phyloP scores from a whole-genome alignment of 129 eudicot genomes.

The Saposhnikovia divaricata region DNA sequence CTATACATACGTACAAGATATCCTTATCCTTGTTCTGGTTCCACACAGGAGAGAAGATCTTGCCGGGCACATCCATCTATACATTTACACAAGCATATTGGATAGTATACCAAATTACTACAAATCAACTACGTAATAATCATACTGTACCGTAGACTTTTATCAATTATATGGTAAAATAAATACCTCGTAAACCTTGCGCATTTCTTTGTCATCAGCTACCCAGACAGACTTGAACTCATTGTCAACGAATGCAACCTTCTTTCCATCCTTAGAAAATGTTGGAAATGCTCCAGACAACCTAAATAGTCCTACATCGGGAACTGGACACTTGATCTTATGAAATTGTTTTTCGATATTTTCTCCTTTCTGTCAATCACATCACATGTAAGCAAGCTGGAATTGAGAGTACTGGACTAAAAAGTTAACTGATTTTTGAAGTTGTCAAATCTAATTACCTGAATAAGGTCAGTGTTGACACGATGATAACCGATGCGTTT shows the following conservation, averaged over 20 bases:
- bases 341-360: not conserved
- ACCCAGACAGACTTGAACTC: constrained; percentile 6
- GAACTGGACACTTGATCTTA: constrained; percentile 2
- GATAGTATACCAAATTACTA: not conserved
- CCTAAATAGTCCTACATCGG: constrained; percentile 7
- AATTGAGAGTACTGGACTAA: not conserved
- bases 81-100: not conserved
- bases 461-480: constrained; percentile 3
- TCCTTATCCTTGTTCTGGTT: constrained; percentile 1
- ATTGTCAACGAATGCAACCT: constrained; percentile 4
- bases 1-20: not conserved
- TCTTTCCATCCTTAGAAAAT: not conserved
- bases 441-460: not conserved
- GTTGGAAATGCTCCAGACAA: not conserved
- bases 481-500: constrained; percentile 5
- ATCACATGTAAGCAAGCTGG: not conserved
- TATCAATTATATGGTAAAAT: not conserved
- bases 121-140: not conserved
- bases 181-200: not conserved
- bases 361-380: not conserved
- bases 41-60: not conserved
- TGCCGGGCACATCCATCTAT: not conserved
- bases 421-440: too few species aligned
- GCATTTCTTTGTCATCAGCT: not conserved
- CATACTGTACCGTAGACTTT: not conserved